Base-by-base conservation (phyloP, 192 early-diverging fungal genomes). In the Coemansia sp. region DNA sequence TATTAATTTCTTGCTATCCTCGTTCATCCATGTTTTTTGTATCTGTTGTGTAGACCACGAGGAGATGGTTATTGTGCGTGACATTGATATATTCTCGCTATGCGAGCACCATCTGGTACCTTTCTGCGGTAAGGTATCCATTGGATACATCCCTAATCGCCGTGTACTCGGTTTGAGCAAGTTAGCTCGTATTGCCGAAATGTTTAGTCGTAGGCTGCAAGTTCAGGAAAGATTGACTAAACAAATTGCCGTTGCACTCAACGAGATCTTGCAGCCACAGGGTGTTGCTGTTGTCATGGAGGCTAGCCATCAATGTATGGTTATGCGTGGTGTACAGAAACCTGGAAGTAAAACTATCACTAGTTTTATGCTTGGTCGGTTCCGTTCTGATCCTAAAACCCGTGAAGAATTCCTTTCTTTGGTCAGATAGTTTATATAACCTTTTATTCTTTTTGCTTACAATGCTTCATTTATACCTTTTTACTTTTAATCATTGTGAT, bases 101-200 rank as follows among this genome's bases (percentile, higher is more conserved):
- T 99, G 97, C 68, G 97, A 99, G 74, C 97, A 99, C 70, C 97
- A 99, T 55, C 81, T 97, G 80, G 95, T 99, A 1, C 97, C 97
- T 22, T 97, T 99, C 59, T 86, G 85, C 53, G 97, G 97, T 51
- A 99, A 94, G 80, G 92, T 99, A 47, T 83, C 84, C 55, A 99
- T 99, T 55, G 97, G 90, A 7, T 99, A 99, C 72, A 91, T 99
- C 49, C 93, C 97, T 11, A 91, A 95, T 64, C 82, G 89, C 36
- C 84, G 89, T 35, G 97, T 99, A 10, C 79, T 99, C 29, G 97
- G 97, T 19, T 78, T 99, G 33, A 89, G 86, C 76, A 99, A 99
- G 67, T 80, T 99, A 55, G 97, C 97, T 18, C 86, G 97, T 20
- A 90, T 99, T 53, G 94, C 97, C 15, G 97, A 99, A 69, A 95